These are phyloP conservation scores for Lepidium sativum DNA, from an alignment of 345 rosid genomes.

Conservation along the genomic window DNA sequence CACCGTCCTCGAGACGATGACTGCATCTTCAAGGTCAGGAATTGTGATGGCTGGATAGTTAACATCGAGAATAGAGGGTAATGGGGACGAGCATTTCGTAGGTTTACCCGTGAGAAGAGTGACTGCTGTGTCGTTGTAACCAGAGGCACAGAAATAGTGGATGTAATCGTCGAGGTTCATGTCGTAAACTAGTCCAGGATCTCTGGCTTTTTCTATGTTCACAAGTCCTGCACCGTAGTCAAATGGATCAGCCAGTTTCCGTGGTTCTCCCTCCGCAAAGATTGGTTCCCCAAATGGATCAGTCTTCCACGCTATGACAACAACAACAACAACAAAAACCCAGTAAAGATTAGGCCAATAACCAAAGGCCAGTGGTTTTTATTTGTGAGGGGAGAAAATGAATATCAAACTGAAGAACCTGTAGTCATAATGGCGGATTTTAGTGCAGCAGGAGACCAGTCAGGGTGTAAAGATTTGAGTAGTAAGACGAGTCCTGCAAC, in stretches of 20 bases:
- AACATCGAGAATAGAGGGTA: slow-evolving; percentile 17
- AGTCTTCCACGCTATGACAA: slow-evolving; percentile 11
- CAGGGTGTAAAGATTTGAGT: slow-evolving; percentile 23
- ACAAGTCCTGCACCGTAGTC: slow-evolving; percentile 20
- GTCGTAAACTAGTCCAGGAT: slow-evolving; percentile 26
- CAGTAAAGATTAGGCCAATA: neutral
- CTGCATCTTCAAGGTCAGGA: slow-evolving; percentile 5
- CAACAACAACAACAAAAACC: neutral
- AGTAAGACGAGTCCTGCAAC: slow-evolving; percentile 7
- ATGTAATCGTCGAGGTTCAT: slow-evolving; percentile 19
- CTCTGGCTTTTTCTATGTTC: slow-evolving; percentile 15
- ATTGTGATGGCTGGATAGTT: slow-evolving; percentile 24
- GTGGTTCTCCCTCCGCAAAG: neutral
- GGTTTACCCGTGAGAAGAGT: neutral
- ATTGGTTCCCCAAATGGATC: slow-evolving; percentile 10
- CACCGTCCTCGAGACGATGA: neutral
- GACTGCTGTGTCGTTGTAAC: slow-evolving; percentile 6
- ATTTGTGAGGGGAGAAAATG: neutral
- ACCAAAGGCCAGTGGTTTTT: neutral
- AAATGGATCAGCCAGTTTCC: slow-evolving; percentile 18
- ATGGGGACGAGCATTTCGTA: neutral
- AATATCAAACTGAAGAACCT: slow-evolving; percentile 3
- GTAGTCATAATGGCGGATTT: slow-evolving; percentile 25
- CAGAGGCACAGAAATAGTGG: slow-evolving; percentile 10
- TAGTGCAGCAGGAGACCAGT: slow-evolving; percentile 28